Evolutionary conservation across 805 yeast genomes (phyloP).

Genomic region (Metschnikowia hibisci): DNA sequence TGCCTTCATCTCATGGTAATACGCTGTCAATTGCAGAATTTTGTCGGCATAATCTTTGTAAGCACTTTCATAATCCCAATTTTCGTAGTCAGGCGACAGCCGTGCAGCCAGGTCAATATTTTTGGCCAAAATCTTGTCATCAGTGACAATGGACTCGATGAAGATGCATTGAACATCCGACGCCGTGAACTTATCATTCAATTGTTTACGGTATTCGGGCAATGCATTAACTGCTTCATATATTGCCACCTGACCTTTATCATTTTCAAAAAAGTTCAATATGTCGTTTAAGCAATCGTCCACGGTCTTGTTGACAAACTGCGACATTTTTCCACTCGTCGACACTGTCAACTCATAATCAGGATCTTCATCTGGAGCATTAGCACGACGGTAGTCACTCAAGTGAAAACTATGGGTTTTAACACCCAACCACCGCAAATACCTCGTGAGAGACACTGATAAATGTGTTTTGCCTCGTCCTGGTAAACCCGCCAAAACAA

Average conservation of each 20-base stretch:
- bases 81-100: slow-evolving; percentile 79
- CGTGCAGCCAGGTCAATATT: slow-evolving; percentile 80
- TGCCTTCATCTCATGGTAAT: slow-evolving; percentile 70
- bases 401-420: slow-evolving; percentile 73
- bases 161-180: slow-evolving; percentile 73
- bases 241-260: slow-evolving; percentile 90
- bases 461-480: slow-evolving; percentile 94
- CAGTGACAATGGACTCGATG: slow-evolving; percentile 83
- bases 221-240: slow-evolving; percentile 93
- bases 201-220: slow-evolving; percentile 57
- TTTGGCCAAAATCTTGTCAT: slow-evolving; percentile 59
- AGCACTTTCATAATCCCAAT: slow-evolving; percentile 73
- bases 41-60: slow-evolving; percentile 71
- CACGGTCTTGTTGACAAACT: slow-evolving; percentile 55
- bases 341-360: slow-evolving; percentile 66
- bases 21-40: slow-evolving; percentile 61
- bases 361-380: slow-evolving; percentile 40
- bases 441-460: slow-evolving; percentile 86
- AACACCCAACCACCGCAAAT: slow-evolving; percentile 94
- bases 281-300: slow-evolving; percentile 68
- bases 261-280: slow-evolving; percentile 61
- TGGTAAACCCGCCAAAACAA: slow-evolving; percentile 87
- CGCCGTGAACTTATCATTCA: slow-evolving; percentile 51
- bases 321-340: slow-evolving; percentile 35
- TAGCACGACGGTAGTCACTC: slow-evolving; percentile 79